Percentiles rank a stretch among this genome's conserved stretches.
These are phyloP conservation scores for Tetrahymena thermophila DNA, from an alignment of 73 alveolate species.

Conservation along the genomic window DNA sequence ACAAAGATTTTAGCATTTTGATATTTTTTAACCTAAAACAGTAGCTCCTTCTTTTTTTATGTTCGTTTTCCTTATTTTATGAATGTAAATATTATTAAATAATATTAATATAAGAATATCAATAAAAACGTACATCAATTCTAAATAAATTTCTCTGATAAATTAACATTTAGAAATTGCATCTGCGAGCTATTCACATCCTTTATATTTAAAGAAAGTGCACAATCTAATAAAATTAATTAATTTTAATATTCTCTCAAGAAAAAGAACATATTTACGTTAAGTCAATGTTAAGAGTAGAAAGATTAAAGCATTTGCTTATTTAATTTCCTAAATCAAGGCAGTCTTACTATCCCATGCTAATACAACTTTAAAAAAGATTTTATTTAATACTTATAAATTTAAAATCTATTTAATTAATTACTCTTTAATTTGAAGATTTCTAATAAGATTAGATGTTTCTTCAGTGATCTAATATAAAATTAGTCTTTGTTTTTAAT, in stretches of 20 bases:
- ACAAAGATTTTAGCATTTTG: neutral
- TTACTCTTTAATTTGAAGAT: neutral
- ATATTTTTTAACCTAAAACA: neutral
- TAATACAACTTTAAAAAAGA: neutral
- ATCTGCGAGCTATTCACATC: neutral
- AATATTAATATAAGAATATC: no score
- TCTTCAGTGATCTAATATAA: neutral
- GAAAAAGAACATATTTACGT: neutral
- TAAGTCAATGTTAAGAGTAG: neutral
- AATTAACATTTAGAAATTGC: neutral
- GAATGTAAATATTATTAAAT: neutral
- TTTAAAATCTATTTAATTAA: no score
- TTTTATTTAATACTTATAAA: no score
- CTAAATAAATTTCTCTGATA: neutral
- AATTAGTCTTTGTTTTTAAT: no score
- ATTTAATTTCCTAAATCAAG: neutral
- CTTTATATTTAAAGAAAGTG: neutral
- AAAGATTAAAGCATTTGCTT: neutral
- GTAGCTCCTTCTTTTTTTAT: neutral
- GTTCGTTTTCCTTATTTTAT: neutral
- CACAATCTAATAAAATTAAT: neutral
- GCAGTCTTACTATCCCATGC: neutral
- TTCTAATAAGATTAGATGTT: neutral
- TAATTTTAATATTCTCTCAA: no score
- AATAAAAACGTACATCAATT: neutral